phyloP scores from a whole-genome alignment of 176 grass and related monocot species.

The Melocanna baccifera region DNA sequence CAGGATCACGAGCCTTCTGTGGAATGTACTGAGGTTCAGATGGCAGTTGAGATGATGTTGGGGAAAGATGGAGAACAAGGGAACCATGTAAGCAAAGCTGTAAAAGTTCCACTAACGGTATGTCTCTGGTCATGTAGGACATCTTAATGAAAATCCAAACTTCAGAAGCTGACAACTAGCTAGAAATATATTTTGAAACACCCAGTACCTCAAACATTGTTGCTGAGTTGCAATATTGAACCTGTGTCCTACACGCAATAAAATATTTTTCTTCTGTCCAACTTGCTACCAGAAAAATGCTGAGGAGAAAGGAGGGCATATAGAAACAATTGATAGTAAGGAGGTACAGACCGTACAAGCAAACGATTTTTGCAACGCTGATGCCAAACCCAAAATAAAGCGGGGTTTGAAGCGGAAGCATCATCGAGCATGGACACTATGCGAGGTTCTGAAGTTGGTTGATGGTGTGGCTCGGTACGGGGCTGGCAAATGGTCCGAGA shows the following conservation, averaged over 20 bases:
- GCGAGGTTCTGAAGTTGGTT: conserved; percentile 87
- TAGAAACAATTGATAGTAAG: conserved; percentile 21
- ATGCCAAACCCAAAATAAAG: conserved; percentile 38
- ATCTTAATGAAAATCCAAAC: background rate
- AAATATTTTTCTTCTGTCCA: conserved; percentile 26
- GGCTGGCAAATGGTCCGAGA: conserved; percentile 97
- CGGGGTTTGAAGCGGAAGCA: conserved; percentile 68
- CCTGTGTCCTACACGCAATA: background rate
- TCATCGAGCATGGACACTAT: conserved; percentile 90
- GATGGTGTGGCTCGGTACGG: conserved; percentile 87
- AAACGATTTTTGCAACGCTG: conserved; percentile 22
- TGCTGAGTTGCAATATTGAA: conserved; percentile 1
- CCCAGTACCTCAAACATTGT: background rate
- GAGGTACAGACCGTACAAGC: conserved; percentile 20
- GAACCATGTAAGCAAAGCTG: conserved; percentile 28
- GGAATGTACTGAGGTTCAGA: conserved; percentile 9
- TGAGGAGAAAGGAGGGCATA: conserved; percentile 28
- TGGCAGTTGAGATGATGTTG: conserved; percentile 17
- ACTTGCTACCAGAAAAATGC: conserved; percentile 39
- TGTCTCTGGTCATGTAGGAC: background rate
- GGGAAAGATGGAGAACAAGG: conserved; percentile 37
- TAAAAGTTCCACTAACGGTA: conserved; percentile 40
- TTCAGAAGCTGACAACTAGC: conserved; percentile 13
- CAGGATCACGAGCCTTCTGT: conserved; percentile 22
- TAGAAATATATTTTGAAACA: conserved; percentile 20